Evolutionary conservation across 129 eudicot genomes (phyloP).

Genomic region (Pseudognaphalium luteoalbum): DNA sequence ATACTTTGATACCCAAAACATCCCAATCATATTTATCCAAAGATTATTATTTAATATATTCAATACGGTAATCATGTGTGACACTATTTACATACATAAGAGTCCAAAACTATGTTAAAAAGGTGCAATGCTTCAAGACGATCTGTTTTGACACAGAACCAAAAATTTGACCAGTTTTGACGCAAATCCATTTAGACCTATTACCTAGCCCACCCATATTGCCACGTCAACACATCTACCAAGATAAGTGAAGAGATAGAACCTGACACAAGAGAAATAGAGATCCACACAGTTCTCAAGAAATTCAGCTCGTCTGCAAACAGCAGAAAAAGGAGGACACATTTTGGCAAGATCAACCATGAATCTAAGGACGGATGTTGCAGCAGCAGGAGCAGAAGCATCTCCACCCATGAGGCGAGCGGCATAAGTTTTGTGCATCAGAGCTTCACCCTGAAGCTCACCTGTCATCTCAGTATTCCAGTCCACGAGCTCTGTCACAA

Average conservation of each 20-base stretch:
- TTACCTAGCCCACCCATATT: neutral
- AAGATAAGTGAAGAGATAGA: slow-evolving; percentile 23
- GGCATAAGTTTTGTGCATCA: slow-evolving; percentile 99
- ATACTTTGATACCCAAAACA: neutral
- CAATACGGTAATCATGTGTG: too few relatives aligned
- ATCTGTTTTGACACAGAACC: neutral
- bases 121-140: neutral
- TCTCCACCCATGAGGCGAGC: slow-evolving; percentile 99
- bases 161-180: neutral
- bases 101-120: neutral
- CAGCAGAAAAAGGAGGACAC: slow-evolving; percentile 82
- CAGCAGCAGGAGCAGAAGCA: slow-evolving; percentile 94
- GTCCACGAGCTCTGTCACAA: slow-evolving; percentile 80
- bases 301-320: slow-evolving; percentile 80
- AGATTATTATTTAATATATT: too few relatives aligned
- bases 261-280: slow-evolving; percentile 97
- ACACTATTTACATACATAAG: neutral
- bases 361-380: slow-evolving; percentile 90
- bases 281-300: slow-evolving; percentile 91
- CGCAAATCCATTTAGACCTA: neutral
- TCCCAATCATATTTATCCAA: slow-evolving; percentile 1
- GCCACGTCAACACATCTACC: slow-evolving; percentile 10
- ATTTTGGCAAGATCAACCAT: slow-evolving; percentile 96
- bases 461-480: slow-evolving; percentile 77
- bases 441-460: slow-evolving; percentile 97